phyloP scores from a whole-genome alignment of 1,284 basidiomycete species.

The Rhodotorula sp. region DNA sequence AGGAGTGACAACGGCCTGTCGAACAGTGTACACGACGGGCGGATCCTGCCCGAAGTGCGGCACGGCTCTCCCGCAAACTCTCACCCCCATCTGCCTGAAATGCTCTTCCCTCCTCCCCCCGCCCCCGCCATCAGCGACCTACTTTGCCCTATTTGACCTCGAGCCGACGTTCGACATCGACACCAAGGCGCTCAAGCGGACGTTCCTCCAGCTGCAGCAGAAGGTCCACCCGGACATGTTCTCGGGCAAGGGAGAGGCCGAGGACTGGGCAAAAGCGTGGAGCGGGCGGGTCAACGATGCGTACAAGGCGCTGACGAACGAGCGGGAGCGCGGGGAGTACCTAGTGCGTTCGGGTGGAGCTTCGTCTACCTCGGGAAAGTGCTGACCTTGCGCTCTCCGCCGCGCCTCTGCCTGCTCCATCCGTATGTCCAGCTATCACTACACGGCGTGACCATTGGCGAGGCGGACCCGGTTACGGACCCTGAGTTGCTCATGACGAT shows the following conservation, averaged over 20 bases:
- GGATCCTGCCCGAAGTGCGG: constrained; percentile 62
- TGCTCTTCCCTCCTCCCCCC: constrained; percentile 65
- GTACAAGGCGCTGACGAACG: constrained; percentile 53
- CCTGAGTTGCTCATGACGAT: constrained; percentile 70
- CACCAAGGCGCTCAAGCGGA: constrained; percentile 61
- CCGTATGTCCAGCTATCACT: constrained; percentile 58
- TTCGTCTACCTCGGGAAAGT: neutral
- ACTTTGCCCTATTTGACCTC: constrained; percentile 59
- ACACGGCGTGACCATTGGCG: constrained; percentile 62
- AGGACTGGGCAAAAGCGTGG: constrained; percentile 64
- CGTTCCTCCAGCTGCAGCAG: constrained; percentile 67
- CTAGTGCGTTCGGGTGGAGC: constrained; percentile 17
- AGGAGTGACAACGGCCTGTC: constrained; percentile 9
- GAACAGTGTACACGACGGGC: constrained; percentile 17
- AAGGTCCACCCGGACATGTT: constrained; percentile 76
- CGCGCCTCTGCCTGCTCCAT: neutral
- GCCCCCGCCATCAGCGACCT: constrained; percentile 50
- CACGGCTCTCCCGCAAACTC: constrained; percentile 57
- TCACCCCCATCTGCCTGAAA: constrained; percentile 63
- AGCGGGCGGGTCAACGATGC: constrained; percentile 67
- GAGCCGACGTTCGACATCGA: constrained; percentile 61
- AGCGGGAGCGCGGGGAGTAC: constrained; percentile 31
- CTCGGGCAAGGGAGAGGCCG: constrained; percentile 60
- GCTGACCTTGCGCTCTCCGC: neutral
- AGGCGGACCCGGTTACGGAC: constrained; percentile 75